These are phyloP conservation scores for Quercus glauca DNA, from an alignment of 306 rosid genomes.

Conservation along the genomic window DNA sequence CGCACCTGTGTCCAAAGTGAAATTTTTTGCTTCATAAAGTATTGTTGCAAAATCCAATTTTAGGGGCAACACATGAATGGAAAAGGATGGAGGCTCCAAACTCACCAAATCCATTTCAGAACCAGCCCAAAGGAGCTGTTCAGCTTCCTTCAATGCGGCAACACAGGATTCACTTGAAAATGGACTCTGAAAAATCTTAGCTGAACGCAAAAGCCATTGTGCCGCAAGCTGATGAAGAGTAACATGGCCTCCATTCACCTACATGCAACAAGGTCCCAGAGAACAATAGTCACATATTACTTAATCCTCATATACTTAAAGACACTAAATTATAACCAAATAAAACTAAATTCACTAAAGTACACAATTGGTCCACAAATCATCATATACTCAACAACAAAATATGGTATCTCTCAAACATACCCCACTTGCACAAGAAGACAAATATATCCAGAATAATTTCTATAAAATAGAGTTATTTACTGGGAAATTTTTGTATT, in stretches of 20 bases:
- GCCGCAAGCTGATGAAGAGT: slow-evolving; percentile 66
- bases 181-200: slow-evolving; percentile 49
- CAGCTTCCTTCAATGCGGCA: slow-evolving; percentile 66
- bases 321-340: neutral
- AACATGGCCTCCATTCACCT: slow-evolving; percentile 73
- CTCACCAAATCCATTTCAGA: slow-evolving; percentile 92
- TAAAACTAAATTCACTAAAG: neutral
- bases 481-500: neutral
- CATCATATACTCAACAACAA: neutral
- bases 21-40: slow-evolving; percentile 5
- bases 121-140: slow-evolving; percentile 98
- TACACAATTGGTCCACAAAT: neutral
- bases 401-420: neutral
- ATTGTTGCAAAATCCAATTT: slow-evolving; percentile 11
- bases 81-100: slow-evolving; percentile 11
- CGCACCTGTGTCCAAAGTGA: slow-evolving; percentile 61
- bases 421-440: neutral
- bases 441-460: neutral
- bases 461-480: neutral
- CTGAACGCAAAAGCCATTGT: slow-evolving; percentile 61
- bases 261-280: slow-evolving; percentile 38
- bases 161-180: slow-evolving; percentile 60
- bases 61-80: slow-evolving; percentile 15
- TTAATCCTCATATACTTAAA: neutral
- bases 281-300: neutral